Base-by-base conservation (phyloP, 1,284 basidiomycete genomes). In the Papiliotrema laurentii region DNA sequence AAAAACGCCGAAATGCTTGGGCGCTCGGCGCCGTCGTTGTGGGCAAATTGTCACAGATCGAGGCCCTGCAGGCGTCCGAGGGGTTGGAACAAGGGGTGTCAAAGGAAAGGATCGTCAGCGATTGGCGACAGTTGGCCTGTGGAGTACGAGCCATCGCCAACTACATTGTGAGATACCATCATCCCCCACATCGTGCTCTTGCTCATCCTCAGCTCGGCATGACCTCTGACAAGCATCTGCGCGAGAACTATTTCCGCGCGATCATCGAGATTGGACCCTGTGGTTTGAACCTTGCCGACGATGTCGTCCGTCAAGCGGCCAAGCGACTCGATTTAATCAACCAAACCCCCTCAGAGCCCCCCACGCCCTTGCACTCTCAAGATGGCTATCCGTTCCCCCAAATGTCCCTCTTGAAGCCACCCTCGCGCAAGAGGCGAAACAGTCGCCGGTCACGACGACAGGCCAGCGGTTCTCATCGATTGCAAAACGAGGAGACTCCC, bases 1-100 rank as follows among this genome's bases (percentile, higher is more conserved):
- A 69, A 37, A 72, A 70, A 50, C 45, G 68, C 1, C 51, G 66
- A 28, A 72, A 70, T 39, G 64, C 57, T 1, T 71, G 63, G 64
- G 25, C 47, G 7, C 48, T 71, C 1, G 69, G 69, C 2, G 54
- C 53, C 1, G 61, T 55, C 2, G 66, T 70, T 2, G 55, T 58
- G 2, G 31, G 37, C 9, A 46, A 49, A 25, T 34, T 68, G 18
- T 36, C 59, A 28, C 48, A 54, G 3, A 42, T 65, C 16, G 42
- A 50, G 1, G 43, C 64, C 16, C 35, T 64, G 36, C 38, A 43
- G 30, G 10, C 5, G 24, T 27, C 13, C 14, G 4, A 10, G 13
- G 31, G 25, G 11, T 13, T 11, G 5, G 43, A 33, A 16, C 11
- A 6, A 4, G 16, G 18, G 28, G 19, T 5, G 4, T 10, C 27